phyloP scores from a whole-genome alignment of 1,284 basidiomycete species.

The Boletellus dicymbophilus region DNA sequence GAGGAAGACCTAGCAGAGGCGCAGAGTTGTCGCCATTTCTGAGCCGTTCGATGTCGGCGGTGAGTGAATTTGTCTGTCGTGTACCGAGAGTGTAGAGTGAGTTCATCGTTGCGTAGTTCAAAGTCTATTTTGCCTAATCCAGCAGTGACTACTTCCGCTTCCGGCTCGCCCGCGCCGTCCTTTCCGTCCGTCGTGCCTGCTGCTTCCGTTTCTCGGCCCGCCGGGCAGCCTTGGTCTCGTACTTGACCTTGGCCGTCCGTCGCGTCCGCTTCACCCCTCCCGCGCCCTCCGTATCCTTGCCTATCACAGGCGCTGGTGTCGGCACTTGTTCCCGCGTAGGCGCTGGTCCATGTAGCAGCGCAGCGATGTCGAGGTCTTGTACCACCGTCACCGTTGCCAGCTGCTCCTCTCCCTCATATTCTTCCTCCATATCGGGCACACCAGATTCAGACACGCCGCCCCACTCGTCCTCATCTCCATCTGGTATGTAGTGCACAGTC shows the following conservation, averaged over 20 bases:
- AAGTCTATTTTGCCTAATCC: not conserved
- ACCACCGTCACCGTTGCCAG: constrained; percentile 83
- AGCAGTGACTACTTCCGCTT: constrained; percentile 38
- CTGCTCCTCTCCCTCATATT: constrained; percentile 74
- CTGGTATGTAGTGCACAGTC: constrained; percentile 21
- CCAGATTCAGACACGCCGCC: constrained; percentile 29
- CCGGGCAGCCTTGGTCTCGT: constrained; percentile 65
- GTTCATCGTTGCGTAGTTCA: constrained; percentile 65
- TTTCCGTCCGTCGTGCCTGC: constrained; percentile 59
- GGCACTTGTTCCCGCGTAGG: not conserved
- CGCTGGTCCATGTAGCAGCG: constrained; percentile 52
- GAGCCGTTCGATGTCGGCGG: constrained; percentile 82
- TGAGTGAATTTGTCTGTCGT: constrained; percentile 86
- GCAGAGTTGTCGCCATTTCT: constrained; percentile 79
- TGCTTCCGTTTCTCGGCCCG: constrained; percentile 58
- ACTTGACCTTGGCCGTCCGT: constrained; percentile 40
- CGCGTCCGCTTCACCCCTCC: constrained; percentile 4
- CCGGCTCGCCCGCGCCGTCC: constrained; percentile 66
- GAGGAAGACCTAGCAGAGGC: constrained; percentile 73
- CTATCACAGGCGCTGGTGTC: not conserved
- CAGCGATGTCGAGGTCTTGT: constrained; percentile 75
- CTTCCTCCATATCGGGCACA: constrained; percentile 56
- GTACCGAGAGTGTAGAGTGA: constrained; percentile 93
- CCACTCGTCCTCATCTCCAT: constrained; percentile 44
- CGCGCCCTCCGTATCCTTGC: constrained; percentile 1